Evolutionary conservation across 2,329 filamentous ascomycete genomes (phyloP), one percentile per base, ranked within the genome.

Genomic region (Fusarium austroafricanum): DNA sequence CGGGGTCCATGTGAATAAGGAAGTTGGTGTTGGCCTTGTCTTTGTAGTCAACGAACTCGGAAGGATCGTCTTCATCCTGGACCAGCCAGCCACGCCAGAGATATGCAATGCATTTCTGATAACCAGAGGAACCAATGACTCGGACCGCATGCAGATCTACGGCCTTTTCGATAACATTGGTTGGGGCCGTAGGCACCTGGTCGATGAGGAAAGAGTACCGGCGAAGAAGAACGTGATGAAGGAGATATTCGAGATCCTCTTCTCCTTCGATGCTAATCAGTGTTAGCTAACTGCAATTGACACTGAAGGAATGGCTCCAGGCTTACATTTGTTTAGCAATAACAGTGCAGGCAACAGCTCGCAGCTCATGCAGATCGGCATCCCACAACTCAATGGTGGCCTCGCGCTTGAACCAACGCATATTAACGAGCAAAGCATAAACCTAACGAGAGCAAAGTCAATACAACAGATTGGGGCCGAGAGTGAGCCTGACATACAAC

Each of bases 11-110:
- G 77, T 99, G 96, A 2, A 86, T 82, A 81, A 90, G 87, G 79
- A 96, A 96, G 43, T 84, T 86, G 2, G 89, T 89, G 76, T 94
- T 92, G 61, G 90, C 92, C 76, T 93, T 93, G 61, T 93, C 85
- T 71, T 90, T 88, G 83, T 96, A 99, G 75, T 94, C 90, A 54
- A 97, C 86, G 76, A 99, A 99, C 52, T 89, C 89, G n/a, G 90
- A 89, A 0, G 95, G 92, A 72, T 98, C 94, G 49, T 94, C 86
- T 72, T 97, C 94, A 70, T 97, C 93, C 77, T 99, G 96, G n/a
- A 97, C 90, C 10, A 98, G 84, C 96, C 96, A 99, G 21, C 96
- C 96, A 65, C 89, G 89, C 96, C 96, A 99, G 10, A 99, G 89
- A 75, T 96, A 93, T 65, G 86, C 88, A 74, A 98, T 93, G 76